Conservation (phyloP, 768 basidiomycete species). For the Russula sp. region DNA sequence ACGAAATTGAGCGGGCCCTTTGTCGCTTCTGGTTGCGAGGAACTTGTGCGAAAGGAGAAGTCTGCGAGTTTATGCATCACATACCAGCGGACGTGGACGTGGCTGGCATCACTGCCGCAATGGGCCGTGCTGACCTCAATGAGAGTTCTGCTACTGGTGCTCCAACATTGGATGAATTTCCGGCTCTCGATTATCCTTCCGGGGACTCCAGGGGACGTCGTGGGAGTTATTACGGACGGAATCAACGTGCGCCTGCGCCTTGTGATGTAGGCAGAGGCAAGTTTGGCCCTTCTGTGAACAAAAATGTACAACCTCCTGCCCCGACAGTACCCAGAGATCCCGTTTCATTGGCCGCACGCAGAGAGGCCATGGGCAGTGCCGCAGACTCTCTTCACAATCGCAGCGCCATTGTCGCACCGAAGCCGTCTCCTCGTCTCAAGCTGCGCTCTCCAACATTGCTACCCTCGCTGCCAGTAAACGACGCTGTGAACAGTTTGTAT, state of each 20-base stretch:
- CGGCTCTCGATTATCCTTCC: constrained; percentile 40
- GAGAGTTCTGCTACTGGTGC: constrained; percentile 31
- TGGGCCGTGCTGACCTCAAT: constrained; percentile 57
- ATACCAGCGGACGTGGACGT: constrained; percentile 83
- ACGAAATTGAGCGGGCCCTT: constrained; percentile 89
- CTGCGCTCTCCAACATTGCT: constrained; percentile 75
- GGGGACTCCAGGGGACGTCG: constrained; percentile 36
- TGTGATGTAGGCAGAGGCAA: constrained; percentile 84
- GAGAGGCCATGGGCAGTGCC: constrained; percentile 51
- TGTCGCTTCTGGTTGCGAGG: constrained; percentile 98
- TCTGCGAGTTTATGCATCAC: constrained; percentile 94
- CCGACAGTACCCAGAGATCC: constrained; percentile 27
- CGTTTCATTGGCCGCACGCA: constrained; percentile 41
- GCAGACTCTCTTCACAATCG: constrained; percentile 59
- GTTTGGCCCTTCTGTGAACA: constrained; percentile 89
- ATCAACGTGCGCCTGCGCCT: constrained; percentile 37
- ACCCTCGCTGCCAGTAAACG: constrained; percentile 85
- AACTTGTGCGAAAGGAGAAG: constrained; percentile 93
- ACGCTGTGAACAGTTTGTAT: constrained; percentile 71
- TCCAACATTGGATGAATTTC: constrained; percentile 62
- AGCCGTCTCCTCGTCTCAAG: constrained; percentile 78
- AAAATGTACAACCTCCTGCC: constrained; percentile 32
- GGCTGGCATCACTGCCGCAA: constrained; percentile 54
- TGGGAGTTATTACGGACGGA: constrained; percentile 33
- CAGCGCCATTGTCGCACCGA: constrained; percentile 66